These are phyloP conservation scores for Exserohilum turcica DNA, from an alignment of 2,329 filamentous ascomycete species.

Conservation along the genomic window DNA sequence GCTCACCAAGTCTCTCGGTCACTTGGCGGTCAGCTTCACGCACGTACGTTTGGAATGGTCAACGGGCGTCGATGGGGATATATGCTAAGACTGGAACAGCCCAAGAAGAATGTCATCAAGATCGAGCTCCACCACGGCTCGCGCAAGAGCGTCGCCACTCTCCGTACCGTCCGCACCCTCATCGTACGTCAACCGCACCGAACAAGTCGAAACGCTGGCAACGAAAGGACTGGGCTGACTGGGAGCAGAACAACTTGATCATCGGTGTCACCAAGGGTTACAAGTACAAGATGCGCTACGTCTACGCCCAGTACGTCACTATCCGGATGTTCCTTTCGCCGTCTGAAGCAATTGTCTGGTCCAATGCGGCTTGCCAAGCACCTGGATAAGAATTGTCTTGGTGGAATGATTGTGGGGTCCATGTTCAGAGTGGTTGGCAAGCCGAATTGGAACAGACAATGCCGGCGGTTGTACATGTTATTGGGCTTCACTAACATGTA, in stretches of 20 bases:
- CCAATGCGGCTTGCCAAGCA: conserved; percentile 1
- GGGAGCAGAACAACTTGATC: conserved; percentile 81
- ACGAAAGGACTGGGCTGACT: conserved; percentile 27
- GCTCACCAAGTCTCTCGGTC: conserved; percentile 94
- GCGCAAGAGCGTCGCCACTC: conserved; percentile 96
- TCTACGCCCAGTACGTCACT: conserved; percentile 78
- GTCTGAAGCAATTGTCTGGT: not conserved
- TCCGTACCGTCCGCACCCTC: conserved; percentile 95
- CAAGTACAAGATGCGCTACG: conserved; percentile 99
- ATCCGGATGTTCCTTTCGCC: not conserved
- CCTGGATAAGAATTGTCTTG: not conserved
- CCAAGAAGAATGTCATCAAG: conserved; percentile 83
- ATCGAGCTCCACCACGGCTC: conserved; percentile 99
- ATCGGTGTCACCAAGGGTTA: conserved; percentile 98
- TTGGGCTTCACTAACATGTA: conserved; percentile 19
- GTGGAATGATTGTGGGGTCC: not conserved
- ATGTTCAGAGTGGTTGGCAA: not conserved
- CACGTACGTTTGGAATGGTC: conserved; percentile 50
- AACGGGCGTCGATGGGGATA: not conserved
- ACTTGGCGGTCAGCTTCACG: conserved; percentile 95
- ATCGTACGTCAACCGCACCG: conserved; percentile 60
- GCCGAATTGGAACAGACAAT: not conserved
- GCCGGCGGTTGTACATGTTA: not conserved
- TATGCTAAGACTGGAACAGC: conserved; percentile 45
- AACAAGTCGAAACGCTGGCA: not conserved